Evolutionary conservation across 2,329 filamentous ascomycete genomes (phyloP), one percentile per base, ranked within the genome.

Genomic region (Penicillium carneum): DNA sequence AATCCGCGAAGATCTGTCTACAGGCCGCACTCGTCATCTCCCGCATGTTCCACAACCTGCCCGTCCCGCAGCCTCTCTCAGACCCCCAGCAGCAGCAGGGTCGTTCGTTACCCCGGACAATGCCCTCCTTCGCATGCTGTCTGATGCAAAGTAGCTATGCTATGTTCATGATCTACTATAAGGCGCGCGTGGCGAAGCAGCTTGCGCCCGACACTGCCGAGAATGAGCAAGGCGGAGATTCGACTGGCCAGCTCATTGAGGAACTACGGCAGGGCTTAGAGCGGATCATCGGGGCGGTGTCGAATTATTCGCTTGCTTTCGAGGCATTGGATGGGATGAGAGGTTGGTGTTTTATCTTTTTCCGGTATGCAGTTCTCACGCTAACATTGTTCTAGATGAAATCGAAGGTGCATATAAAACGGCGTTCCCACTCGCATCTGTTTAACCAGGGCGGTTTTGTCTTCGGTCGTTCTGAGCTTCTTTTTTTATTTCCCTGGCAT

Each of bases 141-240:
- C 72, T 80, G 8, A 81, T 81, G 79, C 80, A 82, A 63, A 76
- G 77, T 42, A 81, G 79, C 61, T 82, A 82, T 60, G 79, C 79
- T 5, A 74, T 81, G 72, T 68, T 82, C 16, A 82, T 81, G 79
- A 71, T 81, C 8, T 80, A 76, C 56, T 79, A 79, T 64, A 80
- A 79, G 59, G 74, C 75, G 10, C 74, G 75, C 12, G 73, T 78
- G n/a, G 70, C 73, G 48, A 77, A 76, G 41, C 71, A 76, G 29
- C 53, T 71, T 7, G 69, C 71, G 1, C 68, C 69, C 1, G 72
- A 72, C 11, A n/a, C 14, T 4, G 64, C 64, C 11, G 65, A 66
- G 10, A 67, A 59, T 57, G 70, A 72, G 3, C 48, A 59, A 10
- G 57, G 64, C 4, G 64, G 63, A 7, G 70, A 68, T 47, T 66